Base-by-base conservation (phyloP, 2,329 filamentous ascomycete genomes). In the Alternaria angustiovoidea region DNA sequence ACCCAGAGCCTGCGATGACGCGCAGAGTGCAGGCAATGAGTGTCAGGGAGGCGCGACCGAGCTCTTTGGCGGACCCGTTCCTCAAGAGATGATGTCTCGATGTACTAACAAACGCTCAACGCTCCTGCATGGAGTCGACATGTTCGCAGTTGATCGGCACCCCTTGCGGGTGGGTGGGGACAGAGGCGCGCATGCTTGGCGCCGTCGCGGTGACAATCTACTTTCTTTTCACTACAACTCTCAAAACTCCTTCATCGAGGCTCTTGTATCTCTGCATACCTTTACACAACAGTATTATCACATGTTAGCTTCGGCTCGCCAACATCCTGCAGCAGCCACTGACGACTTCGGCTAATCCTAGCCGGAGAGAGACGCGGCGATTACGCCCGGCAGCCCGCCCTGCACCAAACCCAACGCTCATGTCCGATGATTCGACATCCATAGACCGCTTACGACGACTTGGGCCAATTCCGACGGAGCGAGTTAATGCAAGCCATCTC, bases 341-440 rank as follows among this genome's bases (percentile, higher is more conserved):
- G 51, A 44, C 38, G 30, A 32, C 24, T 32, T 57, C 53, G 51
- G 55, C 46, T 59, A 55, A 59, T 56, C 49, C 26, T 44, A 60
- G 53, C 55, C 46, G 46, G 28, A 22, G 30, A 22, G 32, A 53
- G 42, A n/a, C 30, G 39, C 52, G 32, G 42, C 34, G 39, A 41
- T 46, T 52, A 47, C 62, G 53, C 53, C 55, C 53, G 44, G 57
- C 28, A 30, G 38, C 12, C 34, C 47, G 38, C 22, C 51, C 46
- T 54, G 57, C 53, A 51, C 20, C 39, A 56, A 26, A 39, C 41
- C 26, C 24, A 28, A 7, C 22, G 16, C 12, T 20, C 22, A 34
- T 22, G 38, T 49, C 30, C 30, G 28, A 32, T 51, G 36, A 36
- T 24, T 46, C 22, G 26, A 46, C 38, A 57, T 18, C 22, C 24